Percentiles rank a stretch among this genome's conserved stretches.
phyloP scores from a whole-genome alignment of 345 rosid genomes.

The Cardiospermum halicacabum region DNA sequence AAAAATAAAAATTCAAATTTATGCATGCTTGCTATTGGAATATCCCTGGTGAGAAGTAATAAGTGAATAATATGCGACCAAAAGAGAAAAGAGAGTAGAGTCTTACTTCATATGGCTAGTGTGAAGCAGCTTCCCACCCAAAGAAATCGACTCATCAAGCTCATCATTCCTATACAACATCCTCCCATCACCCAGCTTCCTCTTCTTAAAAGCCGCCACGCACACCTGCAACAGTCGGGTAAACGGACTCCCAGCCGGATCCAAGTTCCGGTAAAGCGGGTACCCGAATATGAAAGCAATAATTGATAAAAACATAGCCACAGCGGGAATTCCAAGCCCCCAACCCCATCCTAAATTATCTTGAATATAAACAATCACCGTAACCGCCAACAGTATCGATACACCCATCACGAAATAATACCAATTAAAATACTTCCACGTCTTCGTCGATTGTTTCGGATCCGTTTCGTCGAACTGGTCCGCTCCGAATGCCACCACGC shows the following conservation, averaged over 20 bases:
- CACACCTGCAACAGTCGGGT: conserved; percentile 73
- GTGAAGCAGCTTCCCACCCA: conserved; percentile 58
- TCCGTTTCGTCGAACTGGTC: conserved; percentile 73
- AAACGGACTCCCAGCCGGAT: conserved; percentile 86
- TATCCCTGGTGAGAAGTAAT: too few relatives aligned
- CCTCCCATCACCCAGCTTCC: conserved; percentile 41
- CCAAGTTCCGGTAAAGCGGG: conserved; percentile 66
- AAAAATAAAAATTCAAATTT: too few relatives aligned
- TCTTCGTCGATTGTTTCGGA: conserved; percentile 53
- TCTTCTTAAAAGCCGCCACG: conserved; percentile 65
- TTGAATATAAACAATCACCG: conserved; percentile 74
- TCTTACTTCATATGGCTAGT: conserved; percentile 58
- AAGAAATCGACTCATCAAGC: conserved; percentile 69
- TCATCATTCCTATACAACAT: conserved; percentile 56
- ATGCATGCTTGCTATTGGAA: too few relatives aligned
- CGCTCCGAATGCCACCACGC: conserved; percentile 87
- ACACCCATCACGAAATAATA: conserved; percentile 84
- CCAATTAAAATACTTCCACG: conserved; percentile 87
- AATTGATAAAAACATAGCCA: conserved; percentile 64
- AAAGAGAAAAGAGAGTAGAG: not conserved
- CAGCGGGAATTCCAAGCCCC: conserved; percentile 79
- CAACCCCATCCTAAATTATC: conserved; percentile 83
- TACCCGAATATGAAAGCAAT: conserved; percentile 50
- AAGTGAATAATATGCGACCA: not conserved
- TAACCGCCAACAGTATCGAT: conserved; percentile 59